These are phyloP conservation scores for Begonia masoniana DNA, from an alignment of 306 rosid genomes.

Conservation along the genomic window DNA sequence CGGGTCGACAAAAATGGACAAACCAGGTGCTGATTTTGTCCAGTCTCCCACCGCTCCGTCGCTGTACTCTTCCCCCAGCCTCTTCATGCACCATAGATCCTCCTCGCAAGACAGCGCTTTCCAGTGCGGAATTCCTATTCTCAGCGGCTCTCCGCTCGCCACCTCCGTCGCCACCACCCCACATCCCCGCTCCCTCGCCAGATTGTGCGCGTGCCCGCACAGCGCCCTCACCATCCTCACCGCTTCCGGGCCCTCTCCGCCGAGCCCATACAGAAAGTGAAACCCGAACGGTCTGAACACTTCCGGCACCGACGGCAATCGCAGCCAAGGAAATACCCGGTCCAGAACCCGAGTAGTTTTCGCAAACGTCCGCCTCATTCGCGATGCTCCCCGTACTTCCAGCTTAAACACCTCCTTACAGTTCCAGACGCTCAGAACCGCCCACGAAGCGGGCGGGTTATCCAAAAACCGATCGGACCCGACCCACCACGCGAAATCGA, in stretches of 20 bases:
- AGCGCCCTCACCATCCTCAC: constrained; percentile 32
- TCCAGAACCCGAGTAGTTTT: constrained; percentile 38
- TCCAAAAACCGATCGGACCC: constrained; percentile 28
- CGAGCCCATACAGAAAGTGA: constrained; percentile 51
- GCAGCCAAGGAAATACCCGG: constrained; percentile 45
- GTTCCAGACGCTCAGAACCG: constrained; percentile 60
- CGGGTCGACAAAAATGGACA: constrained; percentile 75
- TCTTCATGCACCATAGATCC: constrained; percentile 68
- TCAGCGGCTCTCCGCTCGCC: constrained; percentile 36
- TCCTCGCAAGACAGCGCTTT: constrained; percentile 44
- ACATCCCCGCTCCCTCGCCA: constrained; percentile 42
- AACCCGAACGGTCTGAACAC: constrained; percentile 63
- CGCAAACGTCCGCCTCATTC: constrained; percentile 17
- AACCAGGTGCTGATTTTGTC: constrained; percentile 51
- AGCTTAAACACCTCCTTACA: constrained; percentile 46
- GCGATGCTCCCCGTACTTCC: constrained; percentile 51
- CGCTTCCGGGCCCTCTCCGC: constrained; percentile 43
- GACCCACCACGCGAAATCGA: constrained; percentile 19
- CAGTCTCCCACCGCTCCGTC: constrained; percentile 68
- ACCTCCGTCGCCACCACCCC: constrained; percentile 68
- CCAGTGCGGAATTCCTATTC: constrained; percentile 63
- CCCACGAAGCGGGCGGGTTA: constrained; percentile 54
- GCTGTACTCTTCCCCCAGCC: constrained; percentile 50
- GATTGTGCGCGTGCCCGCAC: constrained; percentile 47
- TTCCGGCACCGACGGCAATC: constrained; percentile 49